phyloP scores from a whole-genome alignment of 768 basidiomycete species.

The Lentinula sp. region DNA sequence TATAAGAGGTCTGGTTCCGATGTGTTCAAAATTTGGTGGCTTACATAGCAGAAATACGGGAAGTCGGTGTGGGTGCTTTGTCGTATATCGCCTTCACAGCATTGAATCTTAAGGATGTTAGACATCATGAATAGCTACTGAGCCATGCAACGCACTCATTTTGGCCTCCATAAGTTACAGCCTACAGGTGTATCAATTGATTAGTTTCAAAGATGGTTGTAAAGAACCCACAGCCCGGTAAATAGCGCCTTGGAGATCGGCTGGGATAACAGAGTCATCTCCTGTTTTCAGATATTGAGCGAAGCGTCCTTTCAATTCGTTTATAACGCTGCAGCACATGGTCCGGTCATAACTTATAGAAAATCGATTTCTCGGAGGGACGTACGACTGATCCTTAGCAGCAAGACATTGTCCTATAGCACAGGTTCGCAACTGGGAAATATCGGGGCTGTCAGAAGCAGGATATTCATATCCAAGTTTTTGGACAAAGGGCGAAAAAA shows the following conservation, averaged over 20 bases:
- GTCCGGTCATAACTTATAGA: background rate
- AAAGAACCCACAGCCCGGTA: conserved; percentile 53
- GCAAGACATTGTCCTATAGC: conserved; percentile 43
- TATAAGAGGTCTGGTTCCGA: background rate
- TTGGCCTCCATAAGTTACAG: conserved; percentile 68
- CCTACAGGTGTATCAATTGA: conserved; percentile 28
- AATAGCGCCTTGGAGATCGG: conserved; percentile 63
- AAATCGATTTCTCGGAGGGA: background rate
- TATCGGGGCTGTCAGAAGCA: conserved; percentile 44
- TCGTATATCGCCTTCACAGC: conserved; percentile 63
- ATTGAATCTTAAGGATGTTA: conserved; percentile 38
- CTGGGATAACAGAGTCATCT: conserved; percentile 75
- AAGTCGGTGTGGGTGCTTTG: conserved; percentile 68
- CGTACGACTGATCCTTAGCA: conserved; percentile 35
- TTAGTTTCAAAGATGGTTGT: background rate
- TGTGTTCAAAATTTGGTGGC: conserved; percentile 25
- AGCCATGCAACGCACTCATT: conserved; percentile 32
- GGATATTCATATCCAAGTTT: conserved; percentile 54
- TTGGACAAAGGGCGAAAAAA: conserved; percentile 52
- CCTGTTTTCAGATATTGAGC: conserved; percentile 60
- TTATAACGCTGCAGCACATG: conserved; percentile 37
- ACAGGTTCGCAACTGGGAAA: conserved; percentile 51
- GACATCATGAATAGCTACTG: background rate
- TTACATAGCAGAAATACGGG: conserved; percentile 67
- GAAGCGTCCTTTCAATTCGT: conserved; percentile 58